These are phyloP conservation scores for Trichosporon sp. DNA, from an alignment of 1,284 basidiomycete genomes.

Conservation along the genomic window DNA sequence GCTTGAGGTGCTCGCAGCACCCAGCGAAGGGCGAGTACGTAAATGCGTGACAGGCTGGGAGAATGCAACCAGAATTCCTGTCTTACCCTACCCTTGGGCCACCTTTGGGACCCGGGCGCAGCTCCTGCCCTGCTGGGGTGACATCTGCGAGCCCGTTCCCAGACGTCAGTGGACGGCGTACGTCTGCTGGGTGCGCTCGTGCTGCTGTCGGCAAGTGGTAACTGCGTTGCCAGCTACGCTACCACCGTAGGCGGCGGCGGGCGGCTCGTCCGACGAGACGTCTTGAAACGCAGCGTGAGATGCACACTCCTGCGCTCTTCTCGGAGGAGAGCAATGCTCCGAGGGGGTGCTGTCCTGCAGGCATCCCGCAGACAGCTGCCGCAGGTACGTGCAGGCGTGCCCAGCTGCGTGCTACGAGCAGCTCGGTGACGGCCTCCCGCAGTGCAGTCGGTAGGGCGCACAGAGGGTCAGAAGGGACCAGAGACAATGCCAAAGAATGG, in stretches of 20 bases:
- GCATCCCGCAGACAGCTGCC: not conserved
- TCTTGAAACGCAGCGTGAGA: not conserved
- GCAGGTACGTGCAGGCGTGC: not conserved
- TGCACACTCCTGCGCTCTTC: not conserved
- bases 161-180: not conserved
- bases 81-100: constrained; percentile 1
- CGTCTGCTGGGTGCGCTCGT: not conserved
- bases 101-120: not conserved
- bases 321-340: not conserved
- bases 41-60: not conserved
- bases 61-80: not conserved
- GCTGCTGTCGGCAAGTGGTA: not conserved
- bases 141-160: not conserved
- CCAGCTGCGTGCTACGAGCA: no score
- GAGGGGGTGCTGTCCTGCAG: not conserved
- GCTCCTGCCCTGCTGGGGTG: not conserved
- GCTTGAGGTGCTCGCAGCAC: not conserved
- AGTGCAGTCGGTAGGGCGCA: not conserved
- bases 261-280: not conserved
- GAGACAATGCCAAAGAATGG: constrained; percentile 5
- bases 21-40: not conserved
- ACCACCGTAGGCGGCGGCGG: not conserved
- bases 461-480: not conserved
- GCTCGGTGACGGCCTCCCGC: not conserved
- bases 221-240: not conserved